Evolutionary conservation across 2,329 filamentous ascomycete species (phyloP).

Genomic region (Coniella vitis): DNA sequence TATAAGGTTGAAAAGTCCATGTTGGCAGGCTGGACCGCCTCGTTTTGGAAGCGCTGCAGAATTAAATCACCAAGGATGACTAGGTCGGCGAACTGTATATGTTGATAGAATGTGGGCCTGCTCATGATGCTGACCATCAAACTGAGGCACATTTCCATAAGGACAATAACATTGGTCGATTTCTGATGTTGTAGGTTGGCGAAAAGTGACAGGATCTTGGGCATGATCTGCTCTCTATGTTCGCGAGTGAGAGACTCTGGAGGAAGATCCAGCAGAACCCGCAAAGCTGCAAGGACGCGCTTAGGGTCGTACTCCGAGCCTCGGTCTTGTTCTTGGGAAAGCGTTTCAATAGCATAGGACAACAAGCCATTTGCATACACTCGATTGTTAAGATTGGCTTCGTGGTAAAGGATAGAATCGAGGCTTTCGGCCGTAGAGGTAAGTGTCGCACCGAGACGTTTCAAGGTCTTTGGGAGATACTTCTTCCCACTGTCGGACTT

Average conservation of each 20-base stretch:
- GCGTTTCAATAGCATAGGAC: slow-evolving; percentile 5
- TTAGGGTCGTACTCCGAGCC: not conserved
- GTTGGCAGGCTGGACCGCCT: too few relatives aligned
- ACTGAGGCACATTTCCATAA: slow-evolving; percentile 31
- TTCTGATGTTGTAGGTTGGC: slow-evolving; percentile 19
- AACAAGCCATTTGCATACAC: slow-evolving; percentile 11
- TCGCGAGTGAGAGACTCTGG: slow-evolving; percentile 34
- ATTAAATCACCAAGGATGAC: slow-evolving; percentile 24
- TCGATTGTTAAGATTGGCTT: slow-evolving; percentile 12
- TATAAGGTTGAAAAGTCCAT: not conserved
- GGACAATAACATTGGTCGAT: slow-evolving; percentile 3
- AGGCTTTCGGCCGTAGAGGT: not conserved
- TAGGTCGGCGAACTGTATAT: slow-evolving; percentile 35
- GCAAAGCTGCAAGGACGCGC: slow-evolving; percentile 3
- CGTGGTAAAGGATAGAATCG: slow-evolving; percentile 5
- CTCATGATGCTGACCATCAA: slow-evolving; percentile 43
- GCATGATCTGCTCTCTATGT: slow-evolving; percentile 38
- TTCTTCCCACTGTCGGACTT: slow-evolving; percentile 8
- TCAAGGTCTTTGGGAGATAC: slow-evolving; percentile 4
- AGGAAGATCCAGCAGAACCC: slow-evolving; percentile 27
- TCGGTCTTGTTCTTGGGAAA: slow-evolving; percentile 2
- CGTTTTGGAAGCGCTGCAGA: not conserved
- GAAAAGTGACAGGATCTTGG: slow-evolving; percentile 24
- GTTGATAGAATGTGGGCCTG: slow-evolving; percentile 44
- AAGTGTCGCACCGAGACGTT: not conserved